Evolutionary conservation across 441 rosid genomes (phyloP), one percentile per base, ranked within the genome.

Genomic region (Omphalea diandra): DNA sequence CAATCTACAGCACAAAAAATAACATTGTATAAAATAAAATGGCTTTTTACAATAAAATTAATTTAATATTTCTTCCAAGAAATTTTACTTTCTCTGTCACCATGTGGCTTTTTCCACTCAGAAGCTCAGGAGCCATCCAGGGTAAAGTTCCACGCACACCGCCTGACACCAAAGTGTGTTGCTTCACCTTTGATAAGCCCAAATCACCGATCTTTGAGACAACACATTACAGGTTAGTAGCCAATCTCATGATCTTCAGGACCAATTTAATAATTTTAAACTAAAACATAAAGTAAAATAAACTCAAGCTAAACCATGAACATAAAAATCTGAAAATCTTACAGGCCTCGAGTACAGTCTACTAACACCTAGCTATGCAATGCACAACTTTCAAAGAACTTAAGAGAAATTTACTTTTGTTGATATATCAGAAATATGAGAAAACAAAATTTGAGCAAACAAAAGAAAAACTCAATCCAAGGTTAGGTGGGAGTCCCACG

Each of bases 101-200:
- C 99, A 96, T 95, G 75, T 90, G 87, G 74, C 90, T 93, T 87
- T 95, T 95, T 59, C 98, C 97, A 75, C 99, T 93, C 74, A 95
- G 81, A 70, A 95, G 98, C 87, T 95, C 97, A 57, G 99, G 99
- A 65, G 99, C 99, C 98, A 96, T 96, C 99, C 99, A 95, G 41
- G 99, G 99, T 71, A 95, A 79, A 68, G 99, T 95, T 66, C 99
- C 99, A 44, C 98, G 98, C 68, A 95, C 97, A 79, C 99, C 99
- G 63, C 99, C 99, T 0, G 99, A 95, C 36, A 95, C 99, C 74
- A 95, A 72, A 1, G 99, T 95, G 72, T 95, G 90, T 60, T 93
- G 99, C 77, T 87, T 95, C 76, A 95, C 97, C 91, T 95, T 95
- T 10, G 98, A 93, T 70, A 90, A 79, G 47, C 99, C 99, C 75